These are phyloP conservation scores for Fagus sylvatica DNA, from an alignment of 306 rosid species.

Conservation along the genomic window DNA sequence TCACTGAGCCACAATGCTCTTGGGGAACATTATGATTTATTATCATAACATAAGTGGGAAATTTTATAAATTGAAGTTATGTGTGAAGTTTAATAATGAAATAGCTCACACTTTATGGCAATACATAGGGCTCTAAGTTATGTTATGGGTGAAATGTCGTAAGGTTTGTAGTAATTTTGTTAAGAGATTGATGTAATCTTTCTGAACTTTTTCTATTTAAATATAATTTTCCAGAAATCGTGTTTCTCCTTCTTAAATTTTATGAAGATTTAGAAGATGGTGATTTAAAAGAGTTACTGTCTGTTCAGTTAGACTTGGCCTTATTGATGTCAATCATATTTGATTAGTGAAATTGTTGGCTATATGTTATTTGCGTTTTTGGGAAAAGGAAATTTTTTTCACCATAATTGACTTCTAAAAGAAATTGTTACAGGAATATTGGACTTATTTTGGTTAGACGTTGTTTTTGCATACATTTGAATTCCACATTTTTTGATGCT, in stretches of 20 bases:
- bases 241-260: constrained; percentile 17
- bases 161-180: neutral
- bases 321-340: neutral
- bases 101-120: neutral
- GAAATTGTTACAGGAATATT: neutral
- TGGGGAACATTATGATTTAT: neutral
- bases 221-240: neutral
- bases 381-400: neutral
- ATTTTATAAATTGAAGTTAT: neutral
- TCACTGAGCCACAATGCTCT: too few relatives aligned
- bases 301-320: neutral
- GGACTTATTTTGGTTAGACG: neutral
- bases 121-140: neutral
- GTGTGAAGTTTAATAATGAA: neutral
- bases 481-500: neutral
- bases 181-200: neutral
- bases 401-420: neutral
- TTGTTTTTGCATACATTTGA: neutral
- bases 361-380: neutral
- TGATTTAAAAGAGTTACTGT: neutral
- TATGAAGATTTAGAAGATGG: neutral
- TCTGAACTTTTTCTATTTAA: neutral
- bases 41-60: neutral
- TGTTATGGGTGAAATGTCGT: neutral
- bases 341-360: neutral